phyloP scores from a whole-genome alignment of 78 protist genomes.

The Dictyostelium capitatum region DNA sequence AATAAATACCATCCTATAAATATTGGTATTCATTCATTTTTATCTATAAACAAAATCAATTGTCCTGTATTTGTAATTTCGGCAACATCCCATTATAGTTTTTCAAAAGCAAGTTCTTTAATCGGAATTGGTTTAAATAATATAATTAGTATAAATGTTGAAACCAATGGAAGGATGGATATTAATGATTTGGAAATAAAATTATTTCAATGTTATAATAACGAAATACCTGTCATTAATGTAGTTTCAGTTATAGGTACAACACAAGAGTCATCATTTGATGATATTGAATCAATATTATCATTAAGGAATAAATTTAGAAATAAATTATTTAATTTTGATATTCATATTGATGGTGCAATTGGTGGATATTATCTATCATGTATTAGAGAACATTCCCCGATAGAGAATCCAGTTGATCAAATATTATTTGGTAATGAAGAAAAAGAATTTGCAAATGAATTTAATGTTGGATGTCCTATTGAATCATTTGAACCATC shows the following conservation, averaged over 20 bases:
- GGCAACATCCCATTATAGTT: neutral
- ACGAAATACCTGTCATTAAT: neutral
- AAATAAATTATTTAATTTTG: neutral
- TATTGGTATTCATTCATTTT: neutral
- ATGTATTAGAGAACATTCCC: neutral
- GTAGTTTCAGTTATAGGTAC: neutral
- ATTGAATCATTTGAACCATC: neutral
- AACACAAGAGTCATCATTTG: neutral
- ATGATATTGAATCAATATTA: neutral
- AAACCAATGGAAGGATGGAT: neutral
- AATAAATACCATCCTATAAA: neutral
- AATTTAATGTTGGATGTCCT: too few species aligned
- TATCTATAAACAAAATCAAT: neutral
- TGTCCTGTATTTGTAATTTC: neutral
- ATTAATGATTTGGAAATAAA: neutral
- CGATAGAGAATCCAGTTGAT: neutral
- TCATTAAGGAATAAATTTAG: neutral
- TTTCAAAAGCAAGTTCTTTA: neutral
- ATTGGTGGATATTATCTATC: constrained; percentile 8
- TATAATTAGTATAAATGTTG: neutral
- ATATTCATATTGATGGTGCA: constrained; percentile 19
- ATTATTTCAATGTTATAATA: neutral
- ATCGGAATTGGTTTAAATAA: neutral
- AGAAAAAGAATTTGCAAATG: neutral
- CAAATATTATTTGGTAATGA: neutral